Conservation (phyloP, 2,329 filamentous ascomycete genomes). For the Laburnicola sp. region DNA sequence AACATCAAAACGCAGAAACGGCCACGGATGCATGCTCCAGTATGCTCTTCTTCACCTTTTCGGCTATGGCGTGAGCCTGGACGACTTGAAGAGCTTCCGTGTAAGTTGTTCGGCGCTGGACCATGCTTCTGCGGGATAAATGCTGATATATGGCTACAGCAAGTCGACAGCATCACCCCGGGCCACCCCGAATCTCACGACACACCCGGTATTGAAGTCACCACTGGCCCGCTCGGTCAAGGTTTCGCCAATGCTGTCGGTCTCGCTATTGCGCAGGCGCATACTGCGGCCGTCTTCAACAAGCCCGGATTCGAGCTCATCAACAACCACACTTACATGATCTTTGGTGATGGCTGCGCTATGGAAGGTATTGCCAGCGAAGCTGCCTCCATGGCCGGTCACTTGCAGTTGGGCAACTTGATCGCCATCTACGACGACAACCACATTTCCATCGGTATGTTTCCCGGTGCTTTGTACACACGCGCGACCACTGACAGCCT, state of each 20-base stretch:
- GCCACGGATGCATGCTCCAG: constrained; percentile 98
- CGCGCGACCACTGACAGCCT: constrained; percentile 18
- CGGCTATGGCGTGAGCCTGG: constrained; percentile 81
- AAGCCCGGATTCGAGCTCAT: constrained; percentile 89
- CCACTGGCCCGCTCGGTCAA: constrained; percentile 95
- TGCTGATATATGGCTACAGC: constrained; percentile 45
- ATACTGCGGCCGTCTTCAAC: constrained; percentile 91
- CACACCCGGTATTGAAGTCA: constrained; percentile 96
- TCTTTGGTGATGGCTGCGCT: constrained; percentile 97
- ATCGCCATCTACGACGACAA: constrained; percentile 99
- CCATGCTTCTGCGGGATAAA: constrained; percentile 51
- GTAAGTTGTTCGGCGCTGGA: constrained; percentile 60
- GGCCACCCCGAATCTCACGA: constrained; percentile 97
- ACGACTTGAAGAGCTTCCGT: constrained; percentile 96
- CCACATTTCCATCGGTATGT: constrained; percentile 80
- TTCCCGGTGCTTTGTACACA: neutral
- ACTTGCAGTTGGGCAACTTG: constrained; percentile 96
- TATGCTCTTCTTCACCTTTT: constrained; percentile 97
- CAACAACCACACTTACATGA: constrained; percentile 96
- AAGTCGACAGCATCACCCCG: constrained; percentile 80
- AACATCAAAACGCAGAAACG: constrained; percentile 68
- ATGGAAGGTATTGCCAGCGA: constrained; percentile 98
- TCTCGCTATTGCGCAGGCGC: constrained; percentile 93
- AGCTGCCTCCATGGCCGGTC: constrained; percentile 88
- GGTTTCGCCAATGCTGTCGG: constrained; percentile 97